Evolutionary conservation across 2,329 filamentous ascomycete genomes (phyloP).

Genomic region (Epichloe sibirici): DNA sequence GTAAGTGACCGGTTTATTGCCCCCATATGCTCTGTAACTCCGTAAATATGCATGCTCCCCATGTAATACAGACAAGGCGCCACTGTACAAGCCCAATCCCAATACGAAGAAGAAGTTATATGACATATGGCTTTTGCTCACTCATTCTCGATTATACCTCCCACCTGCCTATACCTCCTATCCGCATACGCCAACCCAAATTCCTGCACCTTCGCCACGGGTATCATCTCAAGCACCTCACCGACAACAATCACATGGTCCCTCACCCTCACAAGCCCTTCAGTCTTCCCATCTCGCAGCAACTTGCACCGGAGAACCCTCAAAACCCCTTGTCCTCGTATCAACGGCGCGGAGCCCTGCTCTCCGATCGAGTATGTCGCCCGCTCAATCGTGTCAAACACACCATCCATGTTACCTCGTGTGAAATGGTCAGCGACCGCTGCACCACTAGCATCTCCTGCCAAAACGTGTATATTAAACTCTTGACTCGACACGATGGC

Average conservation of each 20-base stretch:
- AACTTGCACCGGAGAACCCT: slow-evolving; percentile 34
- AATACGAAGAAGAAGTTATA: neutral
- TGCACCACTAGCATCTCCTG: slow-evolving; percentile 34
- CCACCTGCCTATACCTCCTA: slow-evolving; percentile 33
- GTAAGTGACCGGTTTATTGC: no score
- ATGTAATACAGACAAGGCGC: no score
- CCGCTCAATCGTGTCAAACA: slow-evolving; percentile 19
- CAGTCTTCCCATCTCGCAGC: slow-evolving; percentile 24
- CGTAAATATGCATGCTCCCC: no score
- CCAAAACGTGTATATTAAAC: slow-evolving; percentile 45
- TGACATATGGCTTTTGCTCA: neutral
- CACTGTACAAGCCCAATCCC: no score
- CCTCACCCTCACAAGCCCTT: slow-evolving; percentile 33
- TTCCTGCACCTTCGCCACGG: slow-evolving; percentile 18
- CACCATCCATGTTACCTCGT: slow-evolving; percentile 30
- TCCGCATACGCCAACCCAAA: slow-evolving; percentile 39
- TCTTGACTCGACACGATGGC: slow-evolving; percentile 30
- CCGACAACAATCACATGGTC: slow-evolving; percentile 42
- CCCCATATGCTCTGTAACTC: no score
- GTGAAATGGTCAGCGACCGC: slow-evolving; percentile 40
- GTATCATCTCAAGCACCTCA: slow-evolving; percentile 35
- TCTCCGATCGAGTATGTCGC: slow-evolving; percentile 8
- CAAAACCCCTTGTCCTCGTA: slow-evolving; percentile 40
- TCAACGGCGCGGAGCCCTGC: slow-evolving; percentile 23
- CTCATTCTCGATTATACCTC: slow-evolving; percentile 18